Evolutionary conservation across 2,329 filamentous ascomycete genomes (phyloP).

Genomic region (Fusarium odoratissimum): DNA sequence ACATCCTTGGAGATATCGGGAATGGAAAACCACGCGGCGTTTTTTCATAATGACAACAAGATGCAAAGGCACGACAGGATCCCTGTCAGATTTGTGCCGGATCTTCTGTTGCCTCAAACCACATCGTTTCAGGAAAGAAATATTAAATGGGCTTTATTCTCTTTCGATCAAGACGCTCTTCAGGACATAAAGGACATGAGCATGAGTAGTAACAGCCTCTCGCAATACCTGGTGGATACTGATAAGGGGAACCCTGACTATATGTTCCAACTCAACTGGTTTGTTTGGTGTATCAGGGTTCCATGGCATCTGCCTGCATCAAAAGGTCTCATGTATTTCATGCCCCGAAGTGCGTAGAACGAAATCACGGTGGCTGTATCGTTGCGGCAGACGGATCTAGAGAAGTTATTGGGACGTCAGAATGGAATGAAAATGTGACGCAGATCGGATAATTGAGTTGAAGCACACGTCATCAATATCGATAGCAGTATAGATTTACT

Average conservation of each 20-base stretch:
- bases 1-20: background rate
- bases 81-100: background rate
- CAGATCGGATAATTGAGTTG: background rate
- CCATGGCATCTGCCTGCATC: background rate
- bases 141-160: background rate
- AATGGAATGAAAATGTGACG: background rate
- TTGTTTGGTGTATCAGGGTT: background rate
- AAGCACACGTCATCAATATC: background rate
- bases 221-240: background rate
- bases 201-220: background rate
- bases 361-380: background rate
- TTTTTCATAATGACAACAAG: background rate
- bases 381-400: background rate
- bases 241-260: background rate
- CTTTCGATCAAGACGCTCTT: background rate
- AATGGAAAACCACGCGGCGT: background rate
- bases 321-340: background rate
- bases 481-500: too few relatives aligned
- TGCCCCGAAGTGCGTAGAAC: background rate
- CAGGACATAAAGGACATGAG: background rate
- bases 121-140: background rate
- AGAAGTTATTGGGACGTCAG: background rate
- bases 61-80: background rate
- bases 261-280: background rate
- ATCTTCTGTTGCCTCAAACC: background rate